Evolutionary conservation across 1,284 basidiomycete species (phyloP), one percentile per base, ranked within the genome.

Genomic region (Cryptococcus floricola): DNA sequence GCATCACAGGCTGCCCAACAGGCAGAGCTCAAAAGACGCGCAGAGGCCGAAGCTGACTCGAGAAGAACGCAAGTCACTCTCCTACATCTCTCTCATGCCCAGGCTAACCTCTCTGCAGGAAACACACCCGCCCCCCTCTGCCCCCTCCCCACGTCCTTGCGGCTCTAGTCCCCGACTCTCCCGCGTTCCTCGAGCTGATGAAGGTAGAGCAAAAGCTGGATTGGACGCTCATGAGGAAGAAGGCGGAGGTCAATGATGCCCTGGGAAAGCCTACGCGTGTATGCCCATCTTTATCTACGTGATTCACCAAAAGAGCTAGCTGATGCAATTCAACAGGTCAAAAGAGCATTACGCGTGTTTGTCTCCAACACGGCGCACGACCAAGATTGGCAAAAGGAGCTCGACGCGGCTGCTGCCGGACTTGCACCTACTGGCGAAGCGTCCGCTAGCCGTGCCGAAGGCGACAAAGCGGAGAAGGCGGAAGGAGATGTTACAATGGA

Each of bases 171-270:
- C 82, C 87, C 18, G 87, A 95, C 75, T 89, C 90, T 23, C 82
- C 82, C 53, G 89, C 95, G 81, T 98, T 97, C 76, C 83, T 85
- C 56, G 85, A 89, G 67, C 80, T 98, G 34, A 79, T 94, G 47
- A 86, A 89, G 58, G 88, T 91, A 82, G 94, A 97, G 76, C 83
- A 88, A 60, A 89, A 88, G 73, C 81, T 98, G 10, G 94, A 98
- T 76, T 98, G 95, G 95, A 95, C 91, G 5, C 86, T 96, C 77
- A 85, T 86, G 64, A 81, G 95, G 63, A 96, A 96, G 75, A 85
- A 84, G 62, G 88, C 89, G 12, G 95, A 98, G 71, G 85, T 95
- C 43, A 87, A 89, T 68, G 92, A 96, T 72, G 84, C 89, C 19
- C 71, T 92, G 46, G 75, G 75, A 18, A 69, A 77, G 57, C 74